Evolutionary conservation across 2,329 filamentous ascomycete genomes (phyloP), one percentile per base, ranked within the genome.

Genomic region (Teratosphaeria pseudoeucalypti): DNA sequence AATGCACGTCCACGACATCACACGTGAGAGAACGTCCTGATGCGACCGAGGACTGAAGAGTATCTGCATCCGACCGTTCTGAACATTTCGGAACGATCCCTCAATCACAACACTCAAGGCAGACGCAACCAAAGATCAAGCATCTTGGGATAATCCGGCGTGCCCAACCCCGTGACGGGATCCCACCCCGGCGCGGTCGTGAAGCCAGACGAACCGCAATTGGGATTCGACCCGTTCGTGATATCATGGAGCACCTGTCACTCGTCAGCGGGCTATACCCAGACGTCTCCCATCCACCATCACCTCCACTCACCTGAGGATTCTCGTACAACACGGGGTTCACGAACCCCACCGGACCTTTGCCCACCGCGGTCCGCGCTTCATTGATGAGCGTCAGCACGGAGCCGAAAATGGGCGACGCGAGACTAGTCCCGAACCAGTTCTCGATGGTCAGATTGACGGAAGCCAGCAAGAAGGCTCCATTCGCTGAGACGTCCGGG

Each of bases 301-400:
- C 43, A 29, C 16, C 3, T 27, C 19, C 2, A 34, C 52, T 54
- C 32, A 54, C 52, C n/a, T 29, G 11, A 11, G 55, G 52, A 19
- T 54, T 12, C 32, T 52, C 57, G 39, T 61, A 63, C 26, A 68
- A 59, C 1, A 58, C 59, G 3, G 66, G 66, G 55, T 68, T 29
- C 60, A 61, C 12, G 47, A 64, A 64, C 7, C 63, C 63, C 1
- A 68, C 52, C 5, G 62, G 59, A 3, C 57, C 57, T 37, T 68
- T 68, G 34, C 66, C 65, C 6, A 52, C 56, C 12, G 23, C 49
- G 16, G 32, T 67, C 11, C 72, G 61, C 29, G 67, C 70, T 58
- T 75, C 68, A 55, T 76, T 76, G 62, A 76, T 67, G 14, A 79
- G 64, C 2, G 76, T 81, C 39, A 82, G 64, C 29, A 79, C 72